These are phyloP conservation scores for Pestalotiopsis sp. DNA, from an alignment of 2,329 filamentous ascomycete genomes.

Conservation along the genomic window DNA sequence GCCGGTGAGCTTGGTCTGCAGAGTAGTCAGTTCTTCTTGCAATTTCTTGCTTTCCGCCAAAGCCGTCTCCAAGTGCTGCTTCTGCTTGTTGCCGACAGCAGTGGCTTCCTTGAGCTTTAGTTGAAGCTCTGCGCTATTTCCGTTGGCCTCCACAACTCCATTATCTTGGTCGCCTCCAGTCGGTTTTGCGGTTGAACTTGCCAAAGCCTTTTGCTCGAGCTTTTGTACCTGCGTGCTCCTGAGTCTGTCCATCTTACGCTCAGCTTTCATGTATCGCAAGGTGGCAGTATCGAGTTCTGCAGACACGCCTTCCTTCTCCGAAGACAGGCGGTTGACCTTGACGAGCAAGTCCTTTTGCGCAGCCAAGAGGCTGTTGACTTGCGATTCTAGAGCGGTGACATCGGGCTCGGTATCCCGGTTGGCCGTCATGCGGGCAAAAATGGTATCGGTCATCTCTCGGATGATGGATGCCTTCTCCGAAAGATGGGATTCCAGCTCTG, in stretches of 20 bases:
- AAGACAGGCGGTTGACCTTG: constrained; percentile 73
- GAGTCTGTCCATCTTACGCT: constrained; percentile 88
- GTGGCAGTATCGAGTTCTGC: constrained; percentile 88
- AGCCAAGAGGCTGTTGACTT: constrained; percentile 75
- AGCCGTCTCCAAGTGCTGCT: constrained; percentile 82
- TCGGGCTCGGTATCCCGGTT: constrained; percentile 65
- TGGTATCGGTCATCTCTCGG: constrained; percentile 69
- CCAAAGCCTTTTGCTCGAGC: constrained; percentile 84
- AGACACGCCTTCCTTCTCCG: constrained; percentile 82
- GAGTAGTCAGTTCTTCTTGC: constrained; percentile 76
- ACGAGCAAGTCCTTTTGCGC: constrained; percentile 80
- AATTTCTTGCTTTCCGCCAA: constrained; percentile 75
- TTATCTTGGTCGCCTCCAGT: constrained; percentile 52
- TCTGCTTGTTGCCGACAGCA: constrained; percentile 79
- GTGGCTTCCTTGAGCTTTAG: constrained; percentile 76
- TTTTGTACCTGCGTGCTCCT: constrained; percentile 91
- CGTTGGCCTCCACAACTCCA: constrained; percentile 58
- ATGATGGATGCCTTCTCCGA: constrained; percentile 76
- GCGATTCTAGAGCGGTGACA: constrained; percentile 71
- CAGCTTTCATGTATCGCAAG: constrained; percentile 89
- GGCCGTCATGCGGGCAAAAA: constrained; percentile 62
- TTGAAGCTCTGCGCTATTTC: constrained; percentile 68
- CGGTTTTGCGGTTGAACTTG: constrained; percentile 59
- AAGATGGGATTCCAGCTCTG: constrained; percentile 82
- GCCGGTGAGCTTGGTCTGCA: constrained; percentile 69